Base-by-base conservation (phyloP, 345 rosid genomes). In the Pseudoturritis turrita region DNA sequence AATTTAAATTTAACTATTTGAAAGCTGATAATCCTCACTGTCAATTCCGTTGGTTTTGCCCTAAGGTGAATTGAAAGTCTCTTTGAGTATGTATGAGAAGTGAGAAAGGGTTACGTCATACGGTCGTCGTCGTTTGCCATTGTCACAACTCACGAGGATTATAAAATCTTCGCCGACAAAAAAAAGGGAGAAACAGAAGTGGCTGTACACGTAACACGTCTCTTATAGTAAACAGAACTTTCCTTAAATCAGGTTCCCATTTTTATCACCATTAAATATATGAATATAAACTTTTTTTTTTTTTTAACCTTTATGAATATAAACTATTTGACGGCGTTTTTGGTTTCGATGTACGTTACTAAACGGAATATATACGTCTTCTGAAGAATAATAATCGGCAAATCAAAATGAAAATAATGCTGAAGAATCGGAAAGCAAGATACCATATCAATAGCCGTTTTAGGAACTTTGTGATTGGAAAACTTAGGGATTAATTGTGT, bases 121-220 rank as follows among this genome's bases (percentile, higher is more conserved):
- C 10, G 60, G 43, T 54, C 36, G n/a, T 19, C 66, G 46, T 66
- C 78, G 44, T 58, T 73, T 46, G 59, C 52, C 33, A 57, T 39
- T 31, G 60, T 37, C 63, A 65, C 61, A 65, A 74, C 41, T 65
- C 60, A 65, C 67, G 53, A 50, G 26, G 66, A 54, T 45, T 45
- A 35, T 36, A 64, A 64, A 50, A 55, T 26, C 72, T 28, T 58
- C 53, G 61, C 78, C 78, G 78, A 74, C 78, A 66, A 39, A 73
- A 37, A n/a, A 17, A 9, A 35, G 2, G 39, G 13, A 40, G 54
- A 33, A 25, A 25, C 26, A 25, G 2, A 73, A 56, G 61, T 65
- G 67, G 72, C 33, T 74, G 22, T 49, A 40, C 46, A 66, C 17
- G 39, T 29, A n/a, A 49, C 72, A 66, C 72, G 78, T 74, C 33